phyloP scores from a whole-genome alignment of 352 stramenopile species.

The Phytophthora kernoviae region DNA sequence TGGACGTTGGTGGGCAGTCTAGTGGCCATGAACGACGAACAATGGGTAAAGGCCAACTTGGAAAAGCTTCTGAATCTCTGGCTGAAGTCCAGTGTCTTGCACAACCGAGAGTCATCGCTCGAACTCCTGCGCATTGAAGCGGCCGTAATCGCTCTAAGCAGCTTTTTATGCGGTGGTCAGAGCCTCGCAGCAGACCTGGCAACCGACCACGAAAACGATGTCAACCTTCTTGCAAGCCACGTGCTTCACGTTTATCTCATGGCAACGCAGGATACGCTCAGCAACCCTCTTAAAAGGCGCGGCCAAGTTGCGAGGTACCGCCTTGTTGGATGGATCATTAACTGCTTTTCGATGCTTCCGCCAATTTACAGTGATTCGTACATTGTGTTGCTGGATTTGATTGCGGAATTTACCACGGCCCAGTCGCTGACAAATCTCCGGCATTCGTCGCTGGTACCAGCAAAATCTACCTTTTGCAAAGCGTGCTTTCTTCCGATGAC shows the following conservation, averaged over 20 bases:
- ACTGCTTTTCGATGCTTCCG: conserved; percentile 75
- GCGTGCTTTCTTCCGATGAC: conserved; percentile 57
- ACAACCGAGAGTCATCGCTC: conserved; percentile 81
- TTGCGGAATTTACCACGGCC: conserved; percentile 79
- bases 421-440: conserved; percentile 77
- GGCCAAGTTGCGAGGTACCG: conserved; percentile 82
- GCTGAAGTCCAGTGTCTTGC: conserved; percentile 77
- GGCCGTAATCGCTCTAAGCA: conserved; percentile 67
- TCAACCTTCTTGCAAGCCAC: conserved; percentile 69
- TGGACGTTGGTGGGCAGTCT: conserved; percentile 82
- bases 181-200: conserved; percentile 13
- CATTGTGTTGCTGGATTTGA: conserved; percentile 76
- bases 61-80: conserved; percentile 72
- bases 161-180: conserved; percentile 56
- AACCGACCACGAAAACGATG: conserved; percentile 33
- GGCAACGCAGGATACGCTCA: conserved; percentile 60
- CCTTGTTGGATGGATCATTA: conserved; percentile 78
- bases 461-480: conserved; percentile 71
- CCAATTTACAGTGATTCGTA: conserved; percentile 85
- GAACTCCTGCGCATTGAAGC: conserved; percentile 86
- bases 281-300: conserved; percentile 78
- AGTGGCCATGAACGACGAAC: conserved; percentile 63
- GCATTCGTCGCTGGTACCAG: conserved; percentile 58
- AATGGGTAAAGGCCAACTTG: conserved; percentile 61
- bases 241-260: conserved; percentile 75